A percentile compares a stretch with the other conserved stretches of the same genome.
These are phyloP conservation scores for Phialophora chinensis DNA, from an alignment of 2,329 filamentous ascomycete genomes.

Conservation along the genomic window DNA sequence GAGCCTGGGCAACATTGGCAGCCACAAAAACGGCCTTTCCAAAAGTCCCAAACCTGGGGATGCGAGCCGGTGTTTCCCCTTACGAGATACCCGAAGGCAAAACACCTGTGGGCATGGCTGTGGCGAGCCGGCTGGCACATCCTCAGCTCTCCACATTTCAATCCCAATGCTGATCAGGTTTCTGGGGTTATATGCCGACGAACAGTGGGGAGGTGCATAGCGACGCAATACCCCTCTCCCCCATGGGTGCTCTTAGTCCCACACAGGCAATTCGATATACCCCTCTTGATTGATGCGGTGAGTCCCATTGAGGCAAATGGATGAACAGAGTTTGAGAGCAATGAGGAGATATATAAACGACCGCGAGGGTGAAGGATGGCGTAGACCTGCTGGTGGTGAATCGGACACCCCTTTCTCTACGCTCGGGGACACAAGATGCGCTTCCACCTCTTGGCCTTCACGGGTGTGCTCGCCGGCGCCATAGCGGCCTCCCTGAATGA, in stretches of 20 bases:
- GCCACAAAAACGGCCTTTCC: too few species aligned
- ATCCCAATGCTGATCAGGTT: not conserved
- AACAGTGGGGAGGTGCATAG: not conserved
- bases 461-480: constrained; percentile 34
- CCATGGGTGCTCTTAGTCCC: not conserved
- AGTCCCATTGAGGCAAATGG: constrained; percentile 6
- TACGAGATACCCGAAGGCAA: not conserved
- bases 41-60: not conserved
- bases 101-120: not conserved
- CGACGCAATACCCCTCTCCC: constrained; percentile 4
- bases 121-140: not conserved
- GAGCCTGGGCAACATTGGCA: not conserved
- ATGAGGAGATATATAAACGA: not conserved
- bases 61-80: not conserved
- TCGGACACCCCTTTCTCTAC: not conserved
- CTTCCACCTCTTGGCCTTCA: not conserved
- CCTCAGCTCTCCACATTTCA: constrained; percentile 8
- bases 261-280: not conserved
- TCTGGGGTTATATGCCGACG: not conserved
- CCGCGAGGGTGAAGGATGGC: not conserved
- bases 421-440: constrained; percentile 5
- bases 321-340: not conserved
- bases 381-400: not conserved
- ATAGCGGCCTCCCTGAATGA: constrained; percentile 48
- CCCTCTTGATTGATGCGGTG: not conserved